Base-by-base conservation (phyloP, 208 protist genomes). In the Leptomonas seymouri region DNA sequence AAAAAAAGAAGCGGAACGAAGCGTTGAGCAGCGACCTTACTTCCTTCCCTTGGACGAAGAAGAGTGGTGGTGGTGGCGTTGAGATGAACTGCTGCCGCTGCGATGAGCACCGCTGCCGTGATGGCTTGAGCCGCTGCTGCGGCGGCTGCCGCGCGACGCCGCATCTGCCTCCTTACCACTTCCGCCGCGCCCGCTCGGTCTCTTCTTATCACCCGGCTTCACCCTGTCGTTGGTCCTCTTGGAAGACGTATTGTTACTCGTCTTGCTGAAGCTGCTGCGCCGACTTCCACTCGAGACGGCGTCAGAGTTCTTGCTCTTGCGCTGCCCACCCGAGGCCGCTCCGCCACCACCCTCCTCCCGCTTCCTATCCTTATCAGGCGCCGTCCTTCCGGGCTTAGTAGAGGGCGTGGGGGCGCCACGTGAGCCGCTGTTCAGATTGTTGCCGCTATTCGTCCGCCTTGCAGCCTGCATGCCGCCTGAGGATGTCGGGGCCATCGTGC, bases 21-120 rank as follows among this genome's bases (percentile, higher is more conserved):
- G n/a, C n/a, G n/a, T n/a, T n/a, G n/a, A n/a, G n/a, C n/a, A n/a
- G n/a, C n/a, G n/a, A n/a, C n/a, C n/a, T n/a, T n/a, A n/a, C n/a
- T n/a, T n/a, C n/a, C n/a, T n/a, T n/a, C n/a, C n/a, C 20, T 65
- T 72, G 25, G 58, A 69, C 8, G 69, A 68, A 27, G 69, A 72
- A 0, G 39, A 44, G 46, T 23, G 64, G 64, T 57, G 41, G 53
- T 51, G 71, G 63, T 70, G 53, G 12, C 48, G 62, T 16, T 54
- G 59, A 1, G n/a, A n/a, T n/a, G 42, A 42, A 12, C 58, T 15
- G 54, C 65, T 63, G 15, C 42, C n/a, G 21, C 57, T 63, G 28
- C 27, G 73, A 31, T 55, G 51, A 20, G 53, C 34, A 27, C 56
- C 46, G 34, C 34, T 39, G 34, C 34, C 34, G 50, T 34, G 70